Percentiles rank a stretch among this genome's conserved stretches.
These are phyloP conservation scores for Alternaria triticimaculans DNA, from an alignment of 2,329 filamentous ascomycete genomes.

Conservation along the genomic window DNA sequence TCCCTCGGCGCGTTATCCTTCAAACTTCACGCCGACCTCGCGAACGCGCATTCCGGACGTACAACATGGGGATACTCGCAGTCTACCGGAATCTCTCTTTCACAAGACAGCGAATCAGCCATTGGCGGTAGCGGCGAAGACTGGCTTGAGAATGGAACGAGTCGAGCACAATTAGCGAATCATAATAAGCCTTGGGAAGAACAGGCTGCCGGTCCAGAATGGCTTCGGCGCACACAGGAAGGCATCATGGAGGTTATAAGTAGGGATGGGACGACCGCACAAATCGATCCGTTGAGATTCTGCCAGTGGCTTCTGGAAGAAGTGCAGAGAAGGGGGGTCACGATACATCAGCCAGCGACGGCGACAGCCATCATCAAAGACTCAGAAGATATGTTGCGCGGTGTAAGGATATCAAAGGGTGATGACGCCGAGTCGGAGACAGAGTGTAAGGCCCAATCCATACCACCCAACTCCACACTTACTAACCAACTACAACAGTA, in stretches of 20 bases:
- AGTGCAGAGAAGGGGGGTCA: slow-evolving; percentile 66
- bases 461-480: neutral
- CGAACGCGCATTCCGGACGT: slow-evolving; percentile 64
- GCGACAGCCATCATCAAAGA: slow-evolving; percentile 63
- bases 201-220: slow-evolving; percentile 55
- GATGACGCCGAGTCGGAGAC: slow-evolving; percentile 4
- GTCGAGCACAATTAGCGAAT: slow-evolving; percentile 62
- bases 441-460: slow-evolving; percentile 10
- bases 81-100: slow-evolving; percentile 65
- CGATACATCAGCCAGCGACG: slow-evolving; percentile 69
- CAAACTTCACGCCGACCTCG: slow-evolving; percentile 69
- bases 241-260: slow-evolving; percentile 68
- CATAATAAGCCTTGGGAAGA: slow-evolving; percentile 37
- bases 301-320: slow-evolving; percentile 69
- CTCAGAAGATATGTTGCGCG: slow-evolving; percentile 57
- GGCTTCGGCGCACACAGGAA: slow-evolving; percentile 64
- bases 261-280: slow-evolving; percentile 65
- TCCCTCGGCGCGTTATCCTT: slow-evolving; percentile 72
- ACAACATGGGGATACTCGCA: slow-evolving; percentile 65
- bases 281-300: slow-evolving; percentile 72
- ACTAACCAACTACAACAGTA: slow-evolving; percentile 50
- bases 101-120: slow-evolving; percentile 54
- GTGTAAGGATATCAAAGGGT: slow-evolving; percentile 50
- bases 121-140: slow-evolving; percentile 62
- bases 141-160: slow-evolving; percentile 71